phyloP scores from a whole-genome alignment of 2,329 filamentous ascomycete genomes.

The Coniella lustricola region DNA sequence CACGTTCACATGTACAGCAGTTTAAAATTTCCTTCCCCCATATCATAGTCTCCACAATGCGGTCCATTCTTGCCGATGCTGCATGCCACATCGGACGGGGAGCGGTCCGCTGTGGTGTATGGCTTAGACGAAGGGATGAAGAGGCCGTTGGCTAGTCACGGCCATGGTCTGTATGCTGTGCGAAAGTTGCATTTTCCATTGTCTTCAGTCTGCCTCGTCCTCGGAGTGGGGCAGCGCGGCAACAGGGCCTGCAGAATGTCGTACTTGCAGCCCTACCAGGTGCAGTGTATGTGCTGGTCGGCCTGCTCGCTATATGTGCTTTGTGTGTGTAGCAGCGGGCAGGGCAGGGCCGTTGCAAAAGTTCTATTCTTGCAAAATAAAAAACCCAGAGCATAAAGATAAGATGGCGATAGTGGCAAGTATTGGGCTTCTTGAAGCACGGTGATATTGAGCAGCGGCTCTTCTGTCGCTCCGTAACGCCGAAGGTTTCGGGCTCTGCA shows the following conservation, averaged over 20 bases:
- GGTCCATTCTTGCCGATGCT: neutral
- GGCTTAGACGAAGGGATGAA: neutral
- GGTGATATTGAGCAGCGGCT: no score
- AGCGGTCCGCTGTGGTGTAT: neutral
- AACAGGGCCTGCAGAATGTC: neutral
- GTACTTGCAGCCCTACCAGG: neutral
- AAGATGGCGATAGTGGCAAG: no score
- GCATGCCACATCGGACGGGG: neutral
- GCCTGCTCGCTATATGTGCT: neutral
- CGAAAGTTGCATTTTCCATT: neutral
- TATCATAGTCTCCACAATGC: neutral
- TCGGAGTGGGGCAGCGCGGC: neutral
- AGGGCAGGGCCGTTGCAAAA: neutral
- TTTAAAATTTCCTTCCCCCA: no score
- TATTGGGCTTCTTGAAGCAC: no score
- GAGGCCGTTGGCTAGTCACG: neutral
- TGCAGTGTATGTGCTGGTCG: constrained; percentile 1
- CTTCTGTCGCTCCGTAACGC: no score
- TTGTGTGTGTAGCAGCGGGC: neutral
- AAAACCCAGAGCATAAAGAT: no score
- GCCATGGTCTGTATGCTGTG: neutral
- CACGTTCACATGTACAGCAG: no score
- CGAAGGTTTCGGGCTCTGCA: no score
- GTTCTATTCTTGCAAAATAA: constrained; percentile 7
- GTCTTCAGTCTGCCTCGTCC: neutral